Base-by-base conservation (phyloP, 352 stramenopile species). In the Globisporangium carolinianum region DNA sequence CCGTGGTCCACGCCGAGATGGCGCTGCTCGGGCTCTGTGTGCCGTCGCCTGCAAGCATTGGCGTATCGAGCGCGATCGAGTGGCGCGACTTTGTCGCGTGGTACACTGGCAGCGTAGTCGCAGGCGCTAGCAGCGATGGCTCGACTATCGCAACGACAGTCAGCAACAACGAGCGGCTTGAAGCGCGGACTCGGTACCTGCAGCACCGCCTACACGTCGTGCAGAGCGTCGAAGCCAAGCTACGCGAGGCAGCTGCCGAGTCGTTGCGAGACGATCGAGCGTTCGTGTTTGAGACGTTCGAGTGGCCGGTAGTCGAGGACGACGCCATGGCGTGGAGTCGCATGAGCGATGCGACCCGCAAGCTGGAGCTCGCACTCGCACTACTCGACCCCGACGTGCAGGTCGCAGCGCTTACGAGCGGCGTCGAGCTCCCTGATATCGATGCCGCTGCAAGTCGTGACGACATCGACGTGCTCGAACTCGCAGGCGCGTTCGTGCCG, bases 251-350 rank as follows among this genome's bases (percentile, higher is more conserved):
- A n/a, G 11, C 2, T 18, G 42, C 5, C n/a, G 24, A 32, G 6
- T 7, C 17, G 12, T 12, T 37, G 24, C 32, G 32, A 47, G 12
- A 63, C 63, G 48, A 59, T 43, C 52, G 15, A 0, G 64, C 66
- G 39, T 87, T 75, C 61, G 73, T 86, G 45, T 89, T 89, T 36
- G 79, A 89, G 56, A 47, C 73, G 55, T 71, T 76, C 18, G 46
- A 63, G 10, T 73, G 69, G 38, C 53, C 47, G 36, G 62, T 47
- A 35, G 68, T 69, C 12, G 53, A 60, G n/a, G 67, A 79, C 37
- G 72, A 54, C 24, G 56, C 61, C 1, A 72, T 65, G 18, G 68
- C 69, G 2, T 91, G 80, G 78, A 63, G 71, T 17, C 63, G 70
- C 17, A 58, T 65, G 24, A 85, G 66, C 51, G 38, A 58, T 6